Evolutionary conservation across 2,329 filamentous ascomycete species (phyloP).

Genomic region (Fusarium falciforme): DNA sequence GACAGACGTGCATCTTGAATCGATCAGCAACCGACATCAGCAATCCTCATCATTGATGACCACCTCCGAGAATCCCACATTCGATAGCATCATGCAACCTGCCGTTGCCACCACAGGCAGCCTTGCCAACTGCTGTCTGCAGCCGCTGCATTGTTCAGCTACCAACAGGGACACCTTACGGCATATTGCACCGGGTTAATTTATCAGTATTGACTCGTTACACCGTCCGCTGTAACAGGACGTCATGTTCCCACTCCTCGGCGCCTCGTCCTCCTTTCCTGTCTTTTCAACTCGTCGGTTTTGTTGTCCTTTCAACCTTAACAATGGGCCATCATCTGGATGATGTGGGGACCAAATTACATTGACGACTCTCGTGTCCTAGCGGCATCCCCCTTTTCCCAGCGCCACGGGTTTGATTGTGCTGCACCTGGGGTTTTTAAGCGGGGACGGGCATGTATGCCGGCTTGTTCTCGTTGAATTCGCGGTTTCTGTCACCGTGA

Average conservation of each 20-base stretch:
- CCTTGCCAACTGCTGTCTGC: neutral
- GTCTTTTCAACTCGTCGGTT: slow-evolving; percentile 4
- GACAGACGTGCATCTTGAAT: slow-evolving; percentile 21
- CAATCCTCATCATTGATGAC: neutral
- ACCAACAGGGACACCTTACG: neutral
- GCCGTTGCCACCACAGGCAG: neutral
- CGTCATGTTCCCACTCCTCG: slow-evolving; percentile 27
- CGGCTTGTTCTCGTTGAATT: slow-evolving; percentile 13
- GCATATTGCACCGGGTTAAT: slow-evolving; percentile 18
- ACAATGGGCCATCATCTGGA: slow-evolving; percentile 40
- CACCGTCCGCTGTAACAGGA: slow-evolving; percentile 27
- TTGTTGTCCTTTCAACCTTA: slow-evolving; percentile 20
- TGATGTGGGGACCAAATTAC: slow-evolving; percentile 44
- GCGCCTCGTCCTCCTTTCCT: slow-evolving; percentile 6
- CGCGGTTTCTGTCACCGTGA: neutral
- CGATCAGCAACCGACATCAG: neutral
- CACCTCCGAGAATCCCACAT: neutral
- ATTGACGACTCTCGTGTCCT: slow-evolving; percentile 22
- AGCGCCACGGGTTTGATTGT: slow-evolving; percentile 34
- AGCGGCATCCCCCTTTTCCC: slow-evolving; percentile 40
- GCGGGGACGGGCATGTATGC: slow-evolving; percentile 23
- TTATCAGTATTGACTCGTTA: slow-evolving; percentile 14
- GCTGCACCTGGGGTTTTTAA: slow-evolving; percentile 25
- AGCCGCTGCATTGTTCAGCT: neutral
- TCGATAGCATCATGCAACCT: neutral